Conservation (phyloP, 1,284 basidiomycete genomes). For the Ustilago vetiveriae region DNA sequence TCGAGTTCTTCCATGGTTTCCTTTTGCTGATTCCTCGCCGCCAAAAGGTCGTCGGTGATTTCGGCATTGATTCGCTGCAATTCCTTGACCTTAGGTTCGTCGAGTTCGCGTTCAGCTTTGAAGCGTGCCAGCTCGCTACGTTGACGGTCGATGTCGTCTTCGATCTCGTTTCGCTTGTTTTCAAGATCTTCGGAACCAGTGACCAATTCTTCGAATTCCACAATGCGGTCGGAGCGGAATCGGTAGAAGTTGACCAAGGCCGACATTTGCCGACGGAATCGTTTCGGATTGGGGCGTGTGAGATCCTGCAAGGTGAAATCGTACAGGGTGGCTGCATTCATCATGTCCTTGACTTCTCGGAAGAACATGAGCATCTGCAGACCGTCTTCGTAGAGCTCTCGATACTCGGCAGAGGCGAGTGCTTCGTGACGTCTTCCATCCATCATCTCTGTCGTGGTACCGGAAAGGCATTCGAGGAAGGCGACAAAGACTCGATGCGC, state of each 20-base stretch:
- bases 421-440: constrained; percentile 46
- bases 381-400: constrained; percentile 56
- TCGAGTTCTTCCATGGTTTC: constrained; percentile 51
- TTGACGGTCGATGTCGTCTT: constrained; percentile 71
- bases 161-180: constrained; percentile 71
- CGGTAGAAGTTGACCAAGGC: constrained; percentile 66
- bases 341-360: constrained; percentile 63
- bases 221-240: constrained; percentile 64
- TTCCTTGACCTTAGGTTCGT: constrained; percentile 75
- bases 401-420: constrained; percentile 43
- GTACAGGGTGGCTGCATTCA: constrained; percentile 58
- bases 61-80: constrained; percentile 80
- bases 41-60: constrained; percentile 78
- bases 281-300: constrained; percentile 60
- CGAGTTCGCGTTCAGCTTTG: constrained; percentile 68
- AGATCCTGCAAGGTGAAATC: constrained; percentile 65
- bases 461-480: constrained; percentile 58
- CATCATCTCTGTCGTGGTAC: constrained; percentile 56
- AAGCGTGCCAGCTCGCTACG: constrained; percentile 69
- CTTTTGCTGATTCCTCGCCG: constrained; percentile 50
- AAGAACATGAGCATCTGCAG: constrained; percentile 60
- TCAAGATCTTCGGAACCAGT: constrained; percentile 74
- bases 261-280: constrained; percentile 63
- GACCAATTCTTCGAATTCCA: constrained; percentile 73
- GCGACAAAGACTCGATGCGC: constrained; percentile 57